Evolutionary conservation across 805 yeast species (phyloP).

Genomic region (Lachancea kluyveri): DNA sequence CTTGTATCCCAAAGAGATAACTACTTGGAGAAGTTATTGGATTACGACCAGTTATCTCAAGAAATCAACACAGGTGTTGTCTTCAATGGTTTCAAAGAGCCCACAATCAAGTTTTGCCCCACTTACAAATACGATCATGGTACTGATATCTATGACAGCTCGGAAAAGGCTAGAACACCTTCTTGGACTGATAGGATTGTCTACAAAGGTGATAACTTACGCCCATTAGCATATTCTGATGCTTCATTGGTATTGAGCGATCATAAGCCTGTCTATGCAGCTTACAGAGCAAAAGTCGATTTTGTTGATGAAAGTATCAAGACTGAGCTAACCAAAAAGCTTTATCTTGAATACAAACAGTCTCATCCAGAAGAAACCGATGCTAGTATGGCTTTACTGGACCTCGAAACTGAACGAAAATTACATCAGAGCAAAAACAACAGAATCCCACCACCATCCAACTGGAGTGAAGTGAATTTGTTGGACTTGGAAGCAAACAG

Average conservation of each 20-base stretch:
- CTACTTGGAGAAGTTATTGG: conserved; percentile 40
- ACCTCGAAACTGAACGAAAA: conserved; percentile 9
- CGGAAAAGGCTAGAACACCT: conserved; percentile 90
- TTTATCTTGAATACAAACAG: conserved; percentile 53
- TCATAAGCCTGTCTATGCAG: conserved; percentile 88
- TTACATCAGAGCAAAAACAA: not conserved
- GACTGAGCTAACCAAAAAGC: conserved; percentile 45
- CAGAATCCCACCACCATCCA: conserved; percentile 1
- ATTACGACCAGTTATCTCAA: conserved; percentile 69
- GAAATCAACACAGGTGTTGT: conserved; percentile 71
- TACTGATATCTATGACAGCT: conserved; percentile 71
- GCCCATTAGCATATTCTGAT: conserved; percentile 64
- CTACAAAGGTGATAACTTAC: conserved; percentile 49
- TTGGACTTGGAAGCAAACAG: conserved; percentile 9
- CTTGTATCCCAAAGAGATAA: conserved; percentile 41
- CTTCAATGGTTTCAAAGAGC: conserved; percentile 71
- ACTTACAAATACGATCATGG: conserved; percentile 92
- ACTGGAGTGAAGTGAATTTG: conserved; percentile 9
- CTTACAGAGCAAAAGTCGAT: conserved; percentile 59
- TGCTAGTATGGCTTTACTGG: conserved; percentile 15
- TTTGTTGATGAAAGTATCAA: conserved; percentile 62
- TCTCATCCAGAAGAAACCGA: conserved; percentile 27
- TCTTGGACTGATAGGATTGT: conserved; percentile 94
- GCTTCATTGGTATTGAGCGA: conserved; percentile 68
- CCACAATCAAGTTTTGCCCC: conserved; percentile 71